Evolutionary conservation across 2,329 filamentous ascomycete genomes (phyloP).

Genomic region (Calonectria hawksworthii): DNA sequence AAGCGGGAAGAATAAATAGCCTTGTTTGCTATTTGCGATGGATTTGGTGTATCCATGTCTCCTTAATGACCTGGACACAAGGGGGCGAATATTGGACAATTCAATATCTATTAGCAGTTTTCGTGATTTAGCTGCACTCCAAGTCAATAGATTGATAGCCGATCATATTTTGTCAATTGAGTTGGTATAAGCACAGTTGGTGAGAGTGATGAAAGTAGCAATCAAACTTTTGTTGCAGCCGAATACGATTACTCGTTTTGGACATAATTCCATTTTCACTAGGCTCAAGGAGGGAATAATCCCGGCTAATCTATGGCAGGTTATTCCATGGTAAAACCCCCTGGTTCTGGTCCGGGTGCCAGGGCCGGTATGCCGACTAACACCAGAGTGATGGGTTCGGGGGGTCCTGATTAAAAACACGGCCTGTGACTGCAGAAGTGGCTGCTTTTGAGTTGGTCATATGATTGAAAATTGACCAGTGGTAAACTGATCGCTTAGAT

Average conservation of each 20-base stretch:
- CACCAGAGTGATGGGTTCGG: background rate
- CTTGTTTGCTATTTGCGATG: background rate
- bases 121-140: background rate
- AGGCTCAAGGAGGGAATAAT: background rate
- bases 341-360: background rate
- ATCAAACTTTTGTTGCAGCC: background rate
- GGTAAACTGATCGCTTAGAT: background rate
- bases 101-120: background rate
- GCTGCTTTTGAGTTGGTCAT: background rate
- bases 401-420: background rate
- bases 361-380: background rate
- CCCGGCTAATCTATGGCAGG: background rate
- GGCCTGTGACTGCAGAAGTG: background rate
- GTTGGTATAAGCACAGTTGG: background rate
- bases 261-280: background rate
- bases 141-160: background rate
- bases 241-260: background rate
- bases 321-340: background rate
- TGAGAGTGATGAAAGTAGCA: background rate
- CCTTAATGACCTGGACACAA: background rate
- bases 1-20: background rate
- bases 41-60: too few species aligned
- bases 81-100: background rate
- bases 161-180: background rate
- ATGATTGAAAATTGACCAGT: background rate